Evolutionary conservation across 1,284 basidiomycete genomes (phyloP).

Genomic region (Coniferiporia weirii): DNA sequence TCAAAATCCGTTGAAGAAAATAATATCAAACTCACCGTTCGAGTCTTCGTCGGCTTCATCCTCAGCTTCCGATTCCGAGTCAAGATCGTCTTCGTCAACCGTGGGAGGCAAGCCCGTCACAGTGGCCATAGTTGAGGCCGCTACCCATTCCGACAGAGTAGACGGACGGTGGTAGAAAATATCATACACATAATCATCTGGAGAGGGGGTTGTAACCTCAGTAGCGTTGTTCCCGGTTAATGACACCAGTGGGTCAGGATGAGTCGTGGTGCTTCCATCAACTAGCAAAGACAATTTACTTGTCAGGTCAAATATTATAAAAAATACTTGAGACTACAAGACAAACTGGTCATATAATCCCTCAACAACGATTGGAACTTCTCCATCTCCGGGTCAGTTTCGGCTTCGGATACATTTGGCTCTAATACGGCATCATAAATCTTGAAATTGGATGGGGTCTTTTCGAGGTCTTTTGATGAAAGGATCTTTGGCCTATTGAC

Average conservation of each 20-base stretch:
- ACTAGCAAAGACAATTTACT: slow-evolving; percentile 19
- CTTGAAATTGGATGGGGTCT: slow-evolving; percentile 41
- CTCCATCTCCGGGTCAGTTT: slow-evolving; percentile 58
- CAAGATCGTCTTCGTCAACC: slow-evolving; percentile 50
- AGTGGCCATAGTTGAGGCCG: slow-evolving; percentile 54
- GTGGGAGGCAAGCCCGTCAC: slow-evolving; percentile 62
- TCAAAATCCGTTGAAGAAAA: slow-evolving; percentile 2
- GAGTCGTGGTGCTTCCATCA: slow-evolving; percentile 21
- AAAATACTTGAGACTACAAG: background rate
- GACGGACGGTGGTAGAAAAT: slow-evolving; percentile 67
- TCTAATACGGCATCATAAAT: slow-evolving; percentile 68
- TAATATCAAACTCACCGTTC: slow-evolving; percentile 46
- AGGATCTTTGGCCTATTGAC: slow-evolving; percentile 50
- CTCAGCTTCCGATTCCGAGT: slow-evolving; percentile 41
- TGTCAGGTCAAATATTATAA: background rate
- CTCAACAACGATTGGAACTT: slow-evolving; percentile 67
- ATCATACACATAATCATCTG: slow-evolving; percentile 71
- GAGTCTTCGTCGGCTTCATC: slow-evolving; percentile 79
- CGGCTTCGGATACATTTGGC: slow-evolving; percentile 27
- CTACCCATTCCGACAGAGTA: slow-evolving; percentile 52
- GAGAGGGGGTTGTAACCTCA: background rate
- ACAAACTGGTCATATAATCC: slow-evolving; percentile 62
- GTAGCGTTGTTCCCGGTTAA: slow-evolving; percentile 10
- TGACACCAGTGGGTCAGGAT: background rate
- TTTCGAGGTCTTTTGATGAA: slow-evolving; percentile 42